Evolutionary conservation across 768 basidiomycete genomes (phyloP), one percentile per base, ranked within the genome.

Genomic region (Royoungia palumana): DNA sequence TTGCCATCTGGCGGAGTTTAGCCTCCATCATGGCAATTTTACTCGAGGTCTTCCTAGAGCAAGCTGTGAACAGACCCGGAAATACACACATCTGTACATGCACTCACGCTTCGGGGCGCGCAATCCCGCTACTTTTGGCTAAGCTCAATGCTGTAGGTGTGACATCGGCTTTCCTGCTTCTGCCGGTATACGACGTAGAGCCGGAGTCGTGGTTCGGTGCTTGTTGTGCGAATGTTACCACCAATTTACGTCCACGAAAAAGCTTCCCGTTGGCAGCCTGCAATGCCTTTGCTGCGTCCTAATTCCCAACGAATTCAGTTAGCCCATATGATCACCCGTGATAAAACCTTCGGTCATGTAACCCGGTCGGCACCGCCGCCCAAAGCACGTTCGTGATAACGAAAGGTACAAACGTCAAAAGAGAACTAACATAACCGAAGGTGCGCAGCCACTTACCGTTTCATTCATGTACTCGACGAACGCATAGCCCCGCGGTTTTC

Each of bases 1-100:
- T 63, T 58, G 83, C 81, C 79, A 96, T 82, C 54, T 90, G 81
- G 16, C 83, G 79, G 20, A 99, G 74, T 68, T 99, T 99, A 3
- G 95, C 95, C 69, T 99, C 96, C 78, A 97, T 87, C 60, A 86
- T 80, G 8, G 94, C 93, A 57, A 99, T 99, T 70, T 97, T 96
- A 58, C 83, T 84, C 37, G 78, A 72, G 2, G 90, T 94, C 42
- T 89, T 94, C 39, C 59, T 59, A 47, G 42, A 32, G 47, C 21
- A 20, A 35, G 20, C 27, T 19, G 36, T 60, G 17, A 61, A 54
- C 21, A 14, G 19, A 55, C 35, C 22, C 36, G 25, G 39, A 47
- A 41, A 36, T 24, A 56, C 51, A 21, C 22, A 32, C 14, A 35
- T 7, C 46, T 19, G 7, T 21, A 22, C 46, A 51, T 35, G 6